These are phyloP conservation scores for Simplicillium aogashimaense DNA, from an alignment of 2,329 filamentous ascomycete species.

Conservation along the genomic window DNA sequence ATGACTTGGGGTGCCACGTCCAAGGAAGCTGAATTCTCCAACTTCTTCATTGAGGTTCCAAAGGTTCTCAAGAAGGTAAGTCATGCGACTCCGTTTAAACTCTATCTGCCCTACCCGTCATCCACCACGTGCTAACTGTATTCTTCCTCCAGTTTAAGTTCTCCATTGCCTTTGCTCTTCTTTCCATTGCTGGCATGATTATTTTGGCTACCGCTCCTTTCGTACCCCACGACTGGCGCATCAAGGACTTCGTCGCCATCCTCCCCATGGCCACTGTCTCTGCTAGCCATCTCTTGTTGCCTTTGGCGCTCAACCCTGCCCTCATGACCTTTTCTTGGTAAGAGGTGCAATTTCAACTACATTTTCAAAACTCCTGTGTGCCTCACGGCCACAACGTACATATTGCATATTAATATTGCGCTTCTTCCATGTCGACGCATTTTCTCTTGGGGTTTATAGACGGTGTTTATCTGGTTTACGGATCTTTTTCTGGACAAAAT, in stretches of 20 bases:
- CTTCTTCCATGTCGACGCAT: too few relatives aligned
- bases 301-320: constrained; percentile 66
- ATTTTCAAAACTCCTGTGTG: too few relatives aligned
- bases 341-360: background rate
- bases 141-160: constrained; percentile 53
- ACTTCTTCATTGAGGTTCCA: constrained; percentile 78
- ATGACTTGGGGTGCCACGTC: constrained; percentile 80
- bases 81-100: constrained; percentile 42
- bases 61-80: constrained; percentile 56
- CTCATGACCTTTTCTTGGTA: constrained; percentile 74
- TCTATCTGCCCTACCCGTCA: constrained; percentile 19
- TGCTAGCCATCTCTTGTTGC: constrained; percentile 58
- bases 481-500: too few relatives aligned
- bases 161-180: constrained; percentile 51
- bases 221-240: constrained; percentile 55
- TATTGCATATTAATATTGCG: too few relatives aligned
- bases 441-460: too few relatives aligned
- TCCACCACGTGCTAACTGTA: constrained; percentile 9
- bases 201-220: constrained; percentile 54
- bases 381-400: too few relatives aligned
- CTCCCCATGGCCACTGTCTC: constrained; percentile 66
- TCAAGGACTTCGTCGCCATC: constrained; percentile 65
- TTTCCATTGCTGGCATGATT: constrained; percentile 52
- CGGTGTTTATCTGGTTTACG: too few relatives aligned
- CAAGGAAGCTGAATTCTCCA: constrained; percentile 72